Base-by-base conservation (phyloP, 441 rosid species). In the Erodium texanum region DNA sequence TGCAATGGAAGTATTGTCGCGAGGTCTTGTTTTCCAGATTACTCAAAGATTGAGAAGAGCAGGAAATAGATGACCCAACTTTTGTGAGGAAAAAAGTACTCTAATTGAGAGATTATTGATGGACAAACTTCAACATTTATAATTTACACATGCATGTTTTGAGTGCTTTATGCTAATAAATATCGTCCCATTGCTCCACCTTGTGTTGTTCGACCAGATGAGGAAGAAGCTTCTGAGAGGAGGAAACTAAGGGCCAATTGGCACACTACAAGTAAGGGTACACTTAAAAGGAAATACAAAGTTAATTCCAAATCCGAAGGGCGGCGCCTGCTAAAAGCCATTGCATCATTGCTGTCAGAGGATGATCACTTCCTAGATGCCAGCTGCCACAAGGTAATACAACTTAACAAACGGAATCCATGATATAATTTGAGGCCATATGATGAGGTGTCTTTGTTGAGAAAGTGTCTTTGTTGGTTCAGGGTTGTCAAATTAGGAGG, bases 401-500 rank as follows among this genome's bases (percentile, higher is more conserved):
- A 65, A 64, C 58, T 27, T 23, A 19, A 32, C 38, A 64, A 59
- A 36, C 71, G 8, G 22, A 3, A 32, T 32, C 1, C 36, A 32
- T 5, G 36, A 32, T 32, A 32, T 32, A n/a, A n/a, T n/a, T n/a
- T n/a, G n/a, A n/a, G n/a, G n/a, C n/a, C n/a, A n/a, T n/a, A n/a
- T n/a, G n/a, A n/a, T n/a, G n/a, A n/a, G n/a, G n/a, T n/a, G n/a
- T n/a, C n/a, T n/a, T n/a, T n/a, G n/a, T n/a, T n/a, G n/a, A n/a
- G n/a, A n/a, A n/a, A 2, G 64, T n/a, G 5, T 14, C 2, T 8
- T 14, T 15, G 63, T 32, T 61, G n/a, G 14, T 76, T 62, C 67
- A 93, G 97, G 99, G 99, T 14, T 93, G 99, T 76, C 99, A 93
- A 79, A 91, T 93, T 56, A 82, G 99, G 72, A 80, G 97, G 76